phyloP scores from a whole-genome alignment of 129 eudicot genomes.

The Flaveria linearis region DNA sequence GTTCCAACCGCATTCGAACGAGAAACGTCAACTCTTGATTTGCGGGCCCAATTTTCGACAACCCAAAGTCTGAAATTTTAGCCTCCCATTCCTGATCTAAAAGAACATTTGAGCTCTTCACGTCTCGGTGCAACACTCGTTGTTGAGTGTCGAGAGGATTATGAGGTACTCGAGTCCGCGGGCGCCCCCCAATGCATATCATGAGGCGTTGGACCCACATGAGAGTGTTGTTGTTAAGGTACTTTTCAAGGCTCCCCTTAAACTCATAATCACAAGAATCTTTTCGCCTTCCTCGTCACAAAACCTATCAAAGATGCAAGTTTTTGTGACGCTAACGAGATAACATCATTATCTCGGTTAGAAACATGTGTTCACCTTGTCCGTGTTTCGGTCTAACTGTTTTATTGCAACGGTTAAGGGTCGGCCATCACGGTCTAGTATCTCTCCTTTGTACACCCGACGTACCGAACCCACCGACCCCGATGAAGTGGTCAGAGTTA shows the following conservation, averaged over 20 bases:
- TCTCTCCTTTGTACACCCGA: conserved; percentile 23
- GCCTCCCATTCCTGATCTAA: conserved; percentile 22
- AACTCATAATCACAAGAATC: conserved; percentile 22
- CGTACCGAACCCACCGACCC: conserved; percentile 32
- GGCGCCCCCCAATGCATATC: conserved; percentile 25
- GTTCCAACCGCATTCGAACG: conserved; percentile 28
- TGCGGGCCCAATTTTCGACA: conserved; percentile 20
- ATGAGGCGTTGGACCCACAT: conserved; percentile 20
- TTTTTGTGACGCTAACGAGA: conserved; percentile 22
- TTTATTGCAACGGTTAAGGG: conserved; percentile 1
- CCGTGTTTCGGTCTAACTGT: conserved; percentile 21
- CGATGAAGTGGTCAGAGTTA: conserved; percentile 7
- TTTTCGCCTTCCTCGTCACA: conserved; percentile 23
- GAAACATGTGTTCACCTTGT: conserved; percentile 24
- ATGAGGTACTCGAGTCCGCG: conserved; percentile 21
- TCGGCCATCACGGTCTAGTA: background rate
- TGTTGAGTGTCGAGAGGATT: conserved; percentile 23
- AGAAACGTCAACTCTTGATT: conserved; percentile 28
- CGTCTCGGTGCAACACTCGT: conserved; percentile 27
- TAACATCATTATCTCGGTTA: conserved; percentile 22
- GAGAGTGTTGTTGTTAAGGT: conserved; percentile 7
- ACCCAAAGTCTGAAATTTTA: conserved; percentile 20
- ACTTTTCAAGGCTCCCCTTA: conserved; percentile 26
- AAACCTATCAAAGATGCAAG: conserved; percentile 19
- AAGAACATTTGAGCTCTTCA: conserved; percentile 19